Evolutionary conservation across 2,329 filamentous ascomycete species (phyloP).

Genomic region (Fusarium foetens): DNA sequence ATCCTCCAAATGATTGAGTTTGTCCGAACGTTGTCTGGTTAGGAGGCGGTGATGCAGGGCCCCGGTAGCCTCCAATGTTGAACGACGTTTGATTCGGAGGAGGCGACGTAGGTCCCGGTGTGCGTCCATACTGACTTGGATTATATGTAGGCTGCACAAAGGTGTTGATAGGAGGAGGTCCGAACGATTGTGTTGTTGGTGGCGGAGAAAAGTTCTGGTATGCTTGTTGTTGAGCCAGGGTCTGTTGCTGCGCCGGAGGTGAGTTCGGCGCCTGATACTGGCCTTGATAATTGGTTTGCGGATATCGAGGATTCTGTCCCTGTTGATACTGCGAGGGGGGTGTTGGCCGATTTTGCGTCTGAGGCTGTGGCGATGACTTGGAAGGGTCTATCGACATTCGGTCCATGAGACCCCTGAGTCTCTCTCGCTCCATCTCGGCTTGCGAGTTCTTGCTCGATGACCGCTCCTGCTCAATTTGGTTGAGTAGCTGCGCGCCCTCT

Average conservation of each 20-base stretch:
- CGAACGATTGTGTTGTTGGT: slow-evolving; percentile 41
- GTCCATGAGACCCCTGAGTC: slow-evolving; percentile 91
- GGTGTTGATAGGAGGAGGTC: slow-evolving; percentile 53
- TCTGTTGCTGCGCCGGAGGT: slow-evolving; percentile 58
- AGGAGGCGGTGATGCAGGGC: slow-evolving; percentile 65
- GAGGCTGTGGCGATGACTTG: slow-evolving; percentile 55
- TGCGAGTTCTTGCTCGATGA: slow-evolving; percentile 66
- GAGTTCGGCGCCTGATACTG: slow-evolving; percentile 66
- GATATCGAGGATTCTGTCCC: slow-evolving; percentile 59
- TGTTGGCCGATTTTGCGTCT: slow-evolving; percentile 42
- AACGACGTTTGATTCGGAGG: slow-evolving; percentile 69
- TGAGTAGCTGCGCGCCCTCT: slow-evolving; percentile 89
- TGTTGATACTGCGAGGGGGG: slow-evolving; percentile 31
- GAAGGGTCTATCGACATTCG: slow-evolving; percentile 86
- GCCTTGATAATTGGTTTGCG: slow-evolving; percentile 63
- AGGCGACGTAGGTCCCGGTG: slow-evolving; percentile 68
- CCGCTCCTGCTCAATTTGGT: slow-evolving; percentile 85
- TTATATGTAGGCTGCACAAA: slow-evolving; percentile 67
- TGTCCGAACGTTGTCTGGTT: slow-evolving; percentile 63
- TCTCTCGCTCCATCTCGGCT: slow-evolving; percentile 87
- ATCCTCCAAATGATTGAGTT: slow-evolving; percentile 53
- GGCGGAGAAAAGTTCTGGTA: slow-evolving; percentile 54
- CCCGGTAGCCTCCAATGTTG: slow-evolving; percentile 52
- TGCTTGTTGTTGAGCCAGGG: slow-evolving; percentile 53
- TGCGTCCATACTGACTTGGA: slow-evolving; percentile 68